Evolutionary conservation across 1,284 basidiomycete genomes (phyloP).

Genomic region (Malassezia brasiliensis): DNA sequence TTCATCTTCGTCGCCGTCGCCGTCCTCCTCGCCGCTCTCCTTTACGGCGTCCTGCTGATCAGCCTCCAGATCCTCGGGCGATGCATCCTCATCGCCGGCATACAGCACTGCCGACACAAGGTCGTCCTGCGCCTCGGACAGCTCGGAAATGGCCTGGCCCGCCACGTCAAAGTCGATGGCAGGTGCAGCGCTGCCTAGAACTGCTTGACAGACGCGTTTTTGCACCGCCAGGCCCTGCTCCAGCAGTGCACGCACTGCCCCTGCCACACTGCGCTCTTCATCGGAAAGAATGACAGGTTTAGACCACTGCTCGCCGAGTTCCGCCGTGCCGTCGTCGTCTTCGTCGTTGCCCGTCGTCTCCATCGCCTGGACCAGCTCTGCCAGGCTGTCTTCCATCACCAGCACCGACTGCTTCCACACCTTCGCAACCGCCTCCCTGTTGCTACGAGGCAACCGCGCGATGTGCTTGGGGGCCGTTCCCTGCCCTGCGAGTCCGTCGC

Average conservation of each 20-base stretch:
- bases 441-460: conserved; percentile 24
- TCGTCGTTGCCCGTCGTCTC: conserved; percentile 12
- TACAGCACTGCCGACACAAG: conserved; percentile 28
- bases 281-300: neutral
- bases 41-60: neutral
- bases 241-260: conserved; percentile 1
- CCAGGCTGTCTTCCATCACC: conserved; percentile 27
- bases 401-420: conserved; percentile 27
- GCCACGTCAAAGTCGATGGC: conserved; percentile 22
- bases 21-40: neutral
- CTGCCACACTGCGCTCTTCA: neutral
- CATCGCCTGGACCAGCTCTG: conserved; percentile 26
- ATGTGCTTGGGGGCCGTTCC: neutral
- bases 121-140: conserved; percentile 33
- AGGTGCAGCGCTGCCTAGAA: neutral
- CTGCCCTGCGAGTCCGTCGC: conserved; percentile 3
- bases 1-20: neutral
- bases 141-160: conserved; percentile 22
- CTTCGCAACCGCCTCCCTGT: conserved; percentile 26
- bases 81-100: conserved; percentile 3
- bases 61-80: neutral
- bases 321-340: conserved; percentile 19
- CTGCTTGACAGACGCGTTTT: neutral
- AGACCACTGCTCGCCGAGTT: conserved; percentile 3
- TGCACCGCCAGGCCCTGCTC: neutral